Percentiles rank a stretch among this genome's conserved stretches.
These are phyloP conservation scores for Aspergillus fructus DNA, from an alignment of 2,329 filamentous ascomycete species.

Conservation along the genomic window DNA sequence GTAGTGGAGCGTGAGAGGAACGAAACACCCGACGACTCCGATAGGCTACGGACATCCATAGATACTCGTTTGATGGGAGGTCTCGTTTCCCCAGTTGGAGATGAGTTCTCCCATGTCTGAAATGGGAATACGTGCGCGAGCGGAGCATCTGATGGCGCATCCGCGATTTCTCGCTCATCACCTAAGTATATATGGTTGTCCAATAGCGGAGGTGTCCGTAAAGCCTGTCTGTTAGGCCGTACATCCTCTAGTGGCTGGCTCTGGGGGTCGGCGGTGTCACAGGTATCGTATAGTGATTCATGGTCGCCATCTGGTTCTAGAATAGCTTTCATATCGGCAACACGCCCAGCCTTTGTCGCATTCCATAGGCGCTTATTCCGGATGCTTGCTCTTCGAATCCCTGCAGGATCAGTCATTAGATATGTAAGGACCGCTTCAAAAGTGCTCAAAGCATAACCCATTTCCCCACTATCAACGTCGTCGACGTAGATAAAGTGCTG, in stretches of 20 bases:
- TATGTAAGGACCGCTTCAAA: constrained; percentile 93
- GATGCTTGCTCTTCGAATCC: constrained; percentile 78
- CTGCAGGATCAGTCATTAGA: constrained; percentile 76
- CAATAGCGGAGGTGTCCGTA: constrained; percentile 23
- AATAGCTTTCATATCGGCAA: constrained; percentile 72
- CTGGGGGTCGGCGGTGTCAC: constrained; percentile 41
- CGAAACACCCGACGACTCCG: constrained; percentile 80
- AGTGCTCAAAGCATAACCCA: constrained; percentile 93
- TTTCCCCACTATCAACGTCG: constrained; percentile 92
- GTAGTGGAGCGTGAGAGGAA: constrained; percentile 78
- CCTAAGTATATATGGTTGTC: constrained; percentile 15
- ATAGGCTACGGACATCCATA: constrained; percentile 86
- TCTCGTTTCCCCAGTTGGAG: constrained; percentile 42
- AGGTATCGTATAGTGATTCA: constrained; percentile 29
- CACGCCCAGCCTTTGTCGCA: constrained; percentile 72
- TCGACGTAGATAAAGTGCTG: constrained; percentile 97
- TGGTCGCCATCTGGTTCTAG: constrained; percentile 68
- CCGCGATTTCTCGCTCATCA: constrained; percentile 19
- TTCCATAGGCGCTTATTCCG: constrained; percentile 88
- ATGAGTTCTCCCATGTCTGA: constrained; percentile 58
- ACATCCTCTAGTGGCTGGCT: constrained; percentile 37
- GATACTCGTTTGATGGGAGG: constrained; percentile 75
- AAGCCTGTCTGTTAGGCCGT: constrained; percentile 21
- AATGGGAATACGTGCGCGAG: constrained; percentile 92
- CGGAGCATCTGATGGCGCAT: constrained; percentile 27